A percentile compares a stretch with the other conserved stretches of the same genome.
Conservation (phyloP, 306 rosid genomes). For the Styphnolobium japonicum region DNA sequence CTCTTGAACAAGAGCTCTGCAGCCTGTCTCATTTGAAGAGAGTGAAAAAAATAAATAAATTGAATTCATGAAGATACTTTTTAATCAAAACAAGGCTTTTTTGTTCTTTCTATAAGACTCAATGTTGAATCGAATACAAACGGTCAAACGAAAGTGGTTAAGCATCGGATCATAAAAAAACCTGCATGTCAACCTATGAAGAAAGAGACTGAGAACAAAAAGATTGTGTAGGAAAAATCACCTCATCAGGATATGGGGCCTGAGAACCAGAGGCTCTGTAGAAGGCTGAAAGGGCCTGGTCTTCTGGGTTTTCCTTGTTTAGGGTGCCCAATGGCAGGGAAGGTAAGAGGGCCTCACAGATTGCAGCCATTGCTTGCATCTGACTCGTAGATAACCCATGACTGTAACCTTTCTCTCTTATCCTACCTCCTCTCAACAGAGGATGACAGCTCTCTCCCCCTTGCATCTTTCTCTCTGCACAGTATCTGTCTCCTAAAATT, state of each 20-base stretch:
- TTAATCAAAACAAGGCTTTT: no score
- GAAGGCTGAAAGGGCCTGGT: constrained; percentile 36
- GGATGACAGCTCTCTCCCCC: constrained; percentile 40
- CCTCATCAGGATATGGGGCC: constrained; percentile 76
- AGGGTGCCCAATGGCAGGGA: constrained; percentile 33
- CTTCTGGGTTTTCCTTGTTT: constrained; percentile 1
- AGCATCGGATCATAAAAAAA: background rate
- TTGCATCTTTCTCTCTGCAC: constrained; percentile 23
- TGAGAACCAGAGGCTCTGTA: constrained; percentile 60
- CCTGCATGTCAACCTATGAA: background rate
- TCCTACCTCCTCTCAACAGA: constrained; percentile 45
- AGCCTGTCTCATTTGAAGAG: constrained; percentile 40
- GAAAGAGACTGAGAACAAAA: background rate
- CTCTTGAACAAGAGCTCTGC: constrained; percentile 63
- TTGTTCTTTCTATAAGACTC: background rate
- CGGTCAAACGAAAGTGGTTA: background rate
- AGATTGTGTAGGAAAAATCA: background rate
- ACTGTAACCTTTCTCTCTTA: constrained; percentile 36
- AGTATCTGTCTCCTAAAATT: background rate
- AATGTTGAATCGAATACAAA: background rate
- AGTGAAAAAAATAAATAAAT: background rate
- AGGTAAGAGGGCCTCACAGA: constrained; percentile 77
- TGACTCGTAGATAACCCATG: constrained; percentile 70
- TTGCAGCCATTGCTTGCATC: constrained; percentile 58
- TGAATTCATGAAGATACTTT: background rate